These are phyloP conservation scores for Thuidium tamariscinum DNA, from an alignment of 225 moss, liverwort and hornwort genomes.

Conservation along the genomic window DNA sequence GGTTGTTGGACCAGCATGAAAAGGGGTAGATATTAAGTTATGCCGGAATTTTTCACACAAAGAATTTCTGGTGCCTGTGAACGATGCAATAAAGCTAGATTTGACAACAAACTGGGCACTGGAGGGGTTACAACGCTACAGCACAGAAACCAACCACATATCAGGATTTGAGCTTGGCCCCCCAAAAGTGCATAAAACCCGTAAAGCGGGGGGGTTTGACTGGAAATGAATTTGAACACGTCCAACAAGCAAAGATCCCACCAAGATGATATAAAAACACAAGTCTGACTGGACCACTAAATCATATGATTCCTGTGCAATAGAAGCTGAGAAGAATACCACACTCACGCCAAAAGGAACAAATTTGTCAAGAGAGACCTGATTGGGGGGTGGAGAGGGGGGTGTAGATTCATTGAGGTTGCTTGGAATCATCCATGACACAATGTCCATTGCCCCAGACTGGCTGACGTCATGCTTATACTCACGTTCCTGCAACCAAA, in stretches of 20 bases:
- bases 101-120: background rate
- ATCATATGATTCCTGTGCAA: background rate
- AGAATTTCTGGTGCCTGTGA: background rate
- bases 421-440: background rate
- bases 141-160: background rate
- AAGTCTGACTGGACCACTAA: background rate
- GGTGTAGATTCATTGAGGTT: background rate
- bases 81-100: background rate
- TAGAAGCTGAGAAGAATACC: background rate
- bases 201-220: background rate
- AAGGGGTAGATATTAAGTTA: background rate
- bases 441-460: background rate
- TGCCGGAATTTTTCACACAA: background rate
- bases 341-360: background rate
- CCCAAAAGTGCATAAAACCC: background rate
- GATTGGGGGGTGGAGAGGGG: background rate
- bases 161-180: background rate
- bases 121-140: background rate
- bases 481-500: background rate
- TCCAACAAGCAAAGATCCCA: background rate
- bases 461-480: slow-evolving; percentile 9
- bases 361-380: background rate
- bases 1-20: background rate
- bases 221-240: background rate
- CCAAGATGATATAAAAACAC: background rate